Evolutionary conservation across 2,329 filamentous ascomycete species (phyloP).

Genomic region (Dryadomyces quercus-mongolicae): DNA sequence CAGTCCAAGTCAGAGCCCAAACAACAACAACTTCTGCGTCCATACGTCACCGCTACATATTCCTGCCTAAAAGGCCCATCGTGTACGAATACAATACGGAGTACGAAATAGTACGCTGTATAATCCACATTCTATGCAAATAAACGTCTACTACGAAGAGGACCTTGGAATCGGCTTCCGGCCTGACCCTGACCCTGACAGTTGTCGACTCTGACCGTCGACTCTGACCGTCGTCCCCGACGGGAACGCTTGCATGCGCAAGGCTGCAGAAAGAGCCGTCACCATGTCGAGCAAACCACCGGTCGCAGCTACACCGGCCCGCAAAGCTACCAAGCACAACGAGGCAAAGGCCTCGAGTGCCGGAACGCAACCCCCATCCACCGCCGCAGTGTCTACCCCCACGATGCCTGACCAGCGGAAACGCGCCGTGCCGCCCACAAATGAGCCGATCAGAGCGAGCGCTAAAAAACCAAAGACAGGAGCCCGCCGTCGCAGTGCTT

Average conservation of each 20-base stretch:
- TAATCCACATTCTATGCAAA: too few relatives aligned
- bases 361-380: neutral
- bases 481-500: neutral
- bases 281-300: neutral
- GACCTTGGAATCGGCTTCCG: too few relatives aligned
- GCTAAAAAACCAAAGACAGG: conserved; percentile 6
- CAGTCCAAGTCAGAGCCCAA: too few relatives aligned
- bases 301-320: neutral
- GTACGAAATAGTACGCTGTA: too few relatives aligned
- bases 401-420: neutral
- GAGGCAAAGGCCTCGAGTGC: neutral
- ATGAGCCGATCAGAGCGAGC: neutral
- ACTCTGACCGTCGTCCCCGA: too few relatives aligned
- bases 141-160: too few relatives aligned
- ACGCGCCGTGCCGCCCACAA: neutral
- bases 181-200: too few relatives aligned
- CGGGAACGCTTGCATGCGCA: neutral
- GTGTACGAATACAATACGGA: too few relatives aligned
- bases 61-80: too few relatives aligned
- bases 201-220: too few relatives aligned
- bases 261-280: neutral
- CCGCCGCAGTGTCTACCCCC: neutral
- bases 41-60: too few relatives aligned
- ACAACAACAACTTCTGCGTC: too few relatives aligned
- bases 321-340: neutral